A percentile compares a stretch with the other conserved stretches of the same genome.
phyloP scores from a whole-genome alignment of 2,329 filamentous ascomycete species.

The Macrophomina phaseolina region DNA sequence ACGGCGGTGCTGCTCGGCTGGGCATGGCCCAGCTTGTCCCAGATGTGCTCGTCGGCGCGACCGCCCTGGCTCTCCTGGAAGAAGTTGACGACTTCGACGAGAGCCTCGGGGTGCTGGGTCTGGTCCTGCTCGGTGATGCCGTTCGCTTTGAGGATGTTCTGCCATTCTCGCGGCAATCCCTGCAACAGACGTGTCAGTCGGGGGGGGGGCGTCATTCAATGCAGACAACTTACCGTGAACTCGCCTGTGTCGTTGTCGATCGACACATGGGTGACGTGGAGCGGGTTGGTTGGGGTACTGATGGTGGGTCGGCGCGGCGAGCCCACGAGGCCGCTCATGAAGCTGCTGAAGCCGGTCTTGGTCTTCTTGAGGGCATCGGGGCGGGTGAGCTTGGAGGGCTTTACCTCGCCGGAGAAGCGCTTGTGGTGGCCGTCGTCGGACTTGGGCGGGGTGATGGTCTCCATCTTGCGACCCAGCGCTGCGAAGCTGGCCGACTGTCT shows the following conservation, averaged over 20 bases:
- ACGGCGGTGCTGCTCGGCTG: constrained; percentile 55
- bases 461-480: constrained; percentile 52
- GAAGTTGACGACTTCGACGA: constrained; percentile 94
- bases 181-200: constrained; percentile 43
- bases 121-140: constrained; percentile 96
- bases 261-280: constrained; percentile 96
- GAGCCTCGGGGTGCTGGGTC: constrained; percentile 92
- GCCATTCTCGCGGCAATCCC: constrained; percentile 98
- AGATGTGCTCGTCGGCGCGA: constrained; percentile 81
- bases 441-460: constrained; percentile 41
- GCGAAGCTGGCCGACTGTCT: constrained; percentile 51
- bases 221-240: constrained; percentile 73
- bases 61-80: constrained; percentile 92
- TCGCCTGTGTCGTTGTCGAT: constrained; percentile 96
- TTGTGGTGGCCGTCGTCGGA: constrained; percentile 42
- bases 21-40: constrained; percentile 95
- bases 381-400: constrained; percentile 39
- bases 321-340: constrained; percentile 48
- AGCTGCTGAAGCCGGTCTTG: constrained; percentile 47
- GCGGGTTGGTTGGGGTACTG: constrained; percentile 95
- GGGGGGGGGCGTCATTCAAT: neutral
- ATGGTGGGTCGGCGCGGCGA: constrained; percentile 91
- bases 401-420: constrained; percentile 47
- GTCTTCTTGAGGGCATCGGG: constrained; percentile 46
- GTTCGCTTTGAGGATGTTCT: constrained; percentile 91